Conservation (phyloP, 2,329 filamentous ascomycete genomes). For the Arthrobotrys entomopaga region DNA sequence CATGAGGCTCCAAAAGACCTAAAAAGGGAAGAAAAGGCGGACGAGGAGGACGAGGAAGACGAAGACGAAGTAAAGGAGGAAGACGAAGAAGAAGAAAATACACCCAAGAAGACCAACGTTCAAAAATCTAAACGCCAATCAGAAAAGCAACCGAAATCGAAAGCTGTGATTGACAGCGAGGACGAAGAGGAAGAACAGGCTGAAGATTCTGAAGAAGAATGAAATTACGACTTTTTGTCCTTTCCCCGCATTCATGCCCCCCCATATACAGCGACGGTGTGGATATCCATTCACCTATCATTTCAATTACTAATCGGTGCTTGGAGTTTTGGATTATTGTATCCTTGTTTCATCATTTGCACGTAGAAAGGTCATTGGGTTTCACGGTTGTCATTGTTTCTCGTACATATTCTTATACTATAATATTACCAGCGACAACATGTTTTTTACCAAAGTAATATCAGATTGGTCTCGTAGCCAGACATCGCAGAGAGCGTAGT, state of each 20-base stretch:
- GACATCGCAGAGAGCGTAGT: no score
- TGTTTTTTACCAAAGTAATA: no score
- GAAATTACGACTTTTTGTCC: slow-evolving; percentile 18
- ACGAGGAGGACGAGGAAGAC: slow-evolving; percentile 33
- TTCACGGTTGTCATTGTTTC: no score
- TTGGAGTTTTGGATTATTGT: background rate
- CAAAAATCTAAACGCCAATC: slow-evolving; percentile 54
- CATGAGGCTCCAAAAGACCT: slow-evolving; percentile 60
- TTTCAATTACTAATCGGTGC: background rate
- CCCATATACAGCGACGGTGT: background rate
- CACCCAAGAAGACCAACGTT: slow-evolving; percentile 55
- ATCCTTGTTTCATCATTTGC: background rate
- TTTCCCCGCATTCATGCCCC: background rate
- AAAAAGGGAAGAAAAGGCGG: slow-evolving; percentile 54
- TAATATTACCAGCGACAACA: no score
- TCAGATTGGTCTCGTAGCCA: no score
- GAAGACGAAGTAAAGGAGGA: slow-evolving; percentile 1
- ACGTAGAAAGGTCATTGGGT: no score
- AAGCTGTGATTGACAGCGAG: slow-evolving; percentile 62
- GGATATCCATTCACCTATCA: background rate
- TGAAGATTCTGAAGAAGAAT: slow-evolving; percentile 58
- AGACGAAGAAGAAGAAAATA: slow-evolving; percentile 41
- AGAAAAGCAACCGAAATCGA: slow-evolving; percentile 62
- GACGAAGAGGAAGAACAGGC: slow-evolving; percentile 56
- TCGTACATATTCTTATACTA: no score